Base-by-base conservation (phyloP, 352 stramenopile genomes). In the Phytophthora lateralis region DNA sequence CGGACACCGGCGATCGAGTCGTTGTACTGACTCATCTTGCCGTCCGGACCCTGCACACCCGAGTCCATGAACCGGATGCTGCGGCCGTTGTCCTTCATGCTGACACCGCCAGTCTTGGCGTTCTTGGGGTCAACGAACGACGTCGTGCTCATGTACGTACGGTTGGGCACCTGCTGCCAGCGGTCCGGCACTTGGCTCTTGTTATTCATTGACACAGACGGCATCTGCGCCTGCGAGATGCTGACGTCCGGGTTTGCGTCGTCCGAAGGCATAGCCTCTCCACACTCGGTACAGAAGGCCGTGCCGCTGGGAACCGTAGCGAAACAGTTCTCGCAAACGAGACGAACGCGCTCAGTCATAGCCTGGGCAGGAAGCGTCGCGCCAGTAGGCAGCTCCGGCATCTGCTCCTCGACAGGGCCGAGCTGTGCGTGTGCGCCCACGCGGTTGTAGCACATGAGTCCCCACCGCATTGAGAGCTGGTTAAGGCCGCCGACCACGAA, bases 271-370 rank as follows among this genome's bases (percentile, higher is more conserved):
- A 96, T 96, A 0, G 88, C 83, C 57, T 96, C 88, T 7, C 87
- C 88, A 78, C 88, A 96, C 65, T 96, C 88, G 0, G 88, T 96
- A 68, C 88, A 96, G 70, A 96, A 96, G 5, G 88, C 88, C 2
- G 88, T 96, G 34, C 85, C 85, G 3, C 82, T 67, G 0, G 88
- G 88, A 0, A 96, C 88, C 0, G 88, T 96, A 0, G 88, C 88
- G 49, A 96, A 96, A 63, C 88, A 96, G 75, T 96, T 96, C 60
- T 96, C 88, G 51, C 88, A 96, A 50, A 96, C 88, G 2, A 96
- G 74, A 7, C 88, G 88, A 9, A 92, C 83, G n/a, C 80, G 78
- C 37, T 94, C 84, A 0, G 65, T 72, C 14, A 70, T 56, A 2
- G 66, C 46, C 49, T 91, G 83, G 2, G 88, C 83, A 3, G 52